Conservation (phyloP, 495 filamentous ascomycete genomes). For the Letharia lupina region DNA sequence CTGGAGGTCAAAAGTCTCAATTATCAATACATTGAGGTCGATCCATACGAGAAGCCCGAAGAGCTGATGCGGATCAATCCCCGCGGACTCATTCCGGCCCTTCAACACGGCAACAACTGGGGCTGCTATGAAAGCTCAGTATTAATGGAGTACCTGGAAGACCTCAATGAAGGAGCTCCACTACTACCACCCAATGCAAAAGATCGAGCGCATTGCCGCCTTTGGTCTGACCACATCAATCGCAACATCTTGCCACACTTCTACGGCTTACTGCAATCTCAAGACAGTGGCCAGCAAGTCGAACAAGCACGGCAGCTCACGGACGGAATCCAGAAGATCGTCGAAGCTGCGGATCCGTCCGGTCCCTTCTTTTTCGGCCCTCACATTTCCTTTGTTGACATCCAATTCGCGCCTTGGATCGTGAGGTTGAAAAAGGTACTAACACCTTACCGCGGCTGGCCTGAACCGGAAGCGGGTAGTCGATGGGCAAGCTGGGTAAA, state of each 20-base stretch:
- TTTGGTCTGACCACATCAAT: constrained; percentile 90
- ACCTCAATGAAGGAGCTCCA: constrained; percentile 51
- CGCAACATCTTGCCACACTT: constrained; percentile 74
- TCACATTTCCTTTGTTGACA: constrained; percentile 68
- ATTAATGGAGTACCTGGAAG: constrained; percentile 81
- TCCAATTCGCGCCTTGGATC: constrained; percentile 84
- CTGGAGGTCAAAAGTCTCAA: constrained; percentile 74
- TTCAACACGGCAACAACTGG: constrained; percentile 79
- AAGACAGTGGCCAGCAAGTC: constrained; percentile 56
- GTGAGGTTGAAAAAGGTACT: constrained; percentile 66
- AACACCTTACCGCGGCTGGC: constrained; percentile 73
- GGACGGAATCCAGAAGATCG: constrained; percentile 60
- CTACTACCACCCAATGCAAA: constrained; percentile 64
- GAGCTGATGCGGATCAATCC: constrained; percentile 77
- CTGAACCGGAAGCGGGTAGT: constrained; percentile 57
- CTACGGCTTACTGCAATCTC: constrained; percentile 66
- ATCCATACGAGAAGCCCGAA: constrained; percentile 76
- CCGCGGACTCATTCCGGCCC: constrained; percentile 75
- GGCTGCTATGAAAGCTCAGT: constrained; percentile 81
- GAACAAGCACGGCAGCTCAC: constrained; percentile 57
- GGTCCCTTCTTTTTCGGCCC: constrained; percentile 81
- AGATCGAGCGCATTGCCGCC: constrained; percentile 64
- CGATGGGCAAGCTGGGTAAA: constrained; percentile 71
- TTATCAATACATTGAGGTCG: constrained; percentile 90
- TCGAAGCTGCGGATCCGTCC: constrained; percentile 56